phyloP scores from a whole-genome alignment of 2,329 filamentous ascomycete genomes.

The Neofusicoccum laricinum region DNA sequence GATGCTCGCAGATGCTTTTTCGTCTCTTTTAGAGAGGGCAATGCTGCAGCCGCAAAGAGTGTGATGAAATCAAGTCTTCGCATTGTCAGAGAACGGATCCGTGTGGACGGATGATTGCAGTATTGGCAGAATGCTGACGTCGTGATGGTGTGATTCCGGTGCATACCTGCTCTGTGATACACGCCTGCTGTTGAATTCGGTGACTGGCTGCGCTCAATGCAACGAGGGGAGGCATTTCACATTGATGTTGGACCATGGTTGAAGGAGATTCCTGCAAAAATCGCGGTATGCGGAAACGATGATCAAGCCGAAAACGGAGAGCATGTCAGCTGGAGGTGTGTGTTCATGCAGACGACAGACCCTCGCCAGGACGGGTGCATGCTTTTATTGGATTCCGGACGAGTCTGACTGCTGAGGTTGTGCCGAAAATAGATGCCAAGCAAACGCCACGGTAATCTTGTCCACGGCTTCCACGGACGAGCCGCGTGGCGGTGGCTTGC shows the following conservation, averaged over 20 bases:
- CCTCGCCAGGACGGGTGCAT: background rate
- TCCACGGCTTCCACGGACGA: background rate
- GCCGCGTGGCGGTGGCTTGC: background rate
- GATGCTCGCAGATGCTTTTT: background rate
- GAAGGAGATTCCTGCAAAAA: background rate
- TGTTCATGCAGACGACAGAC: background rate
- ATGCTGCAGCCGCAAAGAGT: background rate
- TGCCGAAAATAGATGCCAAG: background rate
- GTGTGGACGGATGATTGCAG: background rate
- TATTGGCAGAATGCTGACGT: background rate
- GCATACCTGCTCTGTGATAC: background rate
- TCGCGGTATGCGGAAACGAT: background rate
- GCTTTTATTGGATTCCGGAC: conserved; percentile 7
- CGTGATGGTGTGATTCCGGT: background rate
- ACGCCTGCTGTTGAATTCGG: background rate
- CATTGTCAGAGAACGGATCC: background rate
- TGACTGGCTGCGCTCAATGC: background rate
- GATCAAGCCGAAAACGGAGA: background rate
- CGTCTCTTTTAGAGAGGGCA: background rate
- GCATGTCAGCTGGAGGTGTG: background rate
- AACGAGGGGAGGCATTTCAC: background rate
- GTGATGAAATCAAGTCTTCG: background rate
- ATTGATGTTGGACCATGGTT: background rate
- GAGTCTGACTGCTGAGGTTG: background rate
- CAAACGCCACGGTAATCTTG: background rate